Percentiles rank a stretch among this genome's conserved stretches.
phyloP scores from a whole-genome alignment of 441 rosid genomes.

The Bocquillonia castaneifolia region DNA sequence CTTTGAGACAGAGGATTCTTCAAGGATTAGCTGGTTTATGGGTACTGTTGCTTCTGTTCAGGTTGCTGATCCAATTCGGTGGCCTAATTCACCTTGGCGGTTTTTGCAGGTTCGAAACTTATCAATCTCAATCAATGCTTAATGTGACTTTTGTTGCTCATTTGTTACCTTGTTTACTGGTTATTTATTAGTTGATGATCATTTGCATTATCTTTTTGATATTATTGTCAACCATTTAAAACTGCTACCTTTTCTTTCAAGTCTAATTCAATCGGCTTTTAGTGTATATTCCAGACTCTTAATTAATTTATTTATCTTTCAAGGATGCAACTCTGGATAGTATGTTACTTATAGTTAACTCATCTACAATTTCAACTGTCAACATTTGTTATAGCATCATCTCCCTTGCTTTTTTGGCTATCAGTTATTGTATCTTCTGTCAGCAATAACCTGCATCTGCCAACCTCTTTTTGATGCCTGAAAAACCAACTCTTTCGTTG shows the following conservation, averaged over 20 bases:
- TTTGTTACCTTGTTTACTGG: not conserved
- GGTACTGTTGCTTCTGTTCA: constrained; percentile 78
- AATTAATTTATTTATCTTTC: not conserved
- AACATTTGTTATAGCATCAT: not conserved
- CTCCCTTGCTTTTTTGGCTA: not conserved
- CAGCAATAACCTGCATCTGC: not conserved
- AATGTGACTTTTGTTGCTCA: not conserved
- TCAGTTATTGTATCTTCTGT: constrained; percentile 3
- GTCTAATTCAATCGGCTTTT: not conserved
- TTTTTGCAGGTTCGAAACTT: constrained; percentile 59
- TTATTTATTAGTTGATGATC: not conserved
- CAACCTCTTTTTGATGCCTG: constrained; percentile 1
- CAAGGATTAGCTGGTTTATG: constrained; percentile 95
- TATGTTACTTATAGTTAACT: not conserved
- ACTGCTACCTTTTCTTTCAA: not conserved
- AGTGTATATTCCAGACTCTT: not conserved
- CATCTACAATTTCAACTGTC: not conserved
- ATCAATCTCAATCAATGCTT: not conserved
- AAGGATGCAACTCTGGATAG: not conserved
- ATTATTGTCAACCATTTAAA: not conserved
- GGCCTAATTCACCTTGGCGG: constrained; percentile 96
- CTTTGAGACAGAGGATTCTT: constrained; percentile 89
- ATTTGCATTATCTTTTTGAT: not conserved
- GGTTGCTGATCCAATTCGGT: constrained; percentile 67
- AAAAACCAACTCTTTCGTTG: constrained; percentile 1